Evolutionary conservation across 257 asterid species (phyloP).

Genomic region (Salvia miltiorrhiza): DNA sequence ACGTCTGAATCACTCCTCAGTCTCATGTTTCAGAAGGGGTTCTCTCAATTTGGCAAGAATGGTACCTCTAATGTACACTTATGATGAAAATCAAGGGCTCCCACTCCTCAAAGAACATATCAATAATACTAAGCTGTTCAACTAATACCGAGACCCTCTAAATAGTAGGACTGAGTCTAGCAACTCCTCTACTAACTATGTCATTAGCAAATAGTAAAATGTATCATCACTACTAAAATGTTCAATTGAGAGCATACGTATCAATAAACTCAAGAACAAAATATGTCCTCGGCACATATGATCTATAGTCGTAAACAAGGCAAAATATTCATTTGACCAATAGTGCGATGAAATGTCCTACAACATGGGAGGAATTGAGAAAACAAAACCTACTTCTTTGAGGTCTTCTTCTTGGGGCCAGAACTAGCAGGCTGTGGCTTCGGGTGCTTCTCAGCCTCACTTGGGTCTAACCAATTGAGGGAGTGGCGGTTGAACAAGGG

Average conservation of each 20-base stretch:
- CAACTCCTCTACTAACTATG: not conserved
- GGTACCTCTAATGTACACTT: constrained; percentile 31
- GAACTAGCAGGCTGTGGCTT: constrained; percentile 46
- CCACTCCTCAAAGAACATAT: constrained; percentile 17
- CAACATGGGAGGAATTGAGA: not conserved
- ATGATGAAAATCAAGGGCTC: constrained; percentile 19
- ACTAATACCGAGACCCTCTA: not conserved
- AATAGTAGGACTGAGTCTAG: not conserved
- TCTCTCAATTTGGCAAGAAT: constrained; percentile 27
- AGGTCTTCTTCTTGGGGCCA: constrained; percentile 46
- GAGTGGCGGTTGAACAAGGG: constrained; percentile 61
- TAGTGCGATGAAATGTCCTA: not conserved
- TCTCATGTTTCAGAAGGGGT: constrained; percentile 1
- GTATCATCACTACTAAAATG: not conserved
- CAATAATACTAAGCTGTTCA: not conserved
- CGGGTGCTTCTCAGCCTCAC: constrained; percentile 62
- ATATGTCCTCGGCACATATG: not conserved
- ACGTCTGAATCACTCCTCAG: not conserved
- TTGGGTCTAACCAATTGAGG: constrained; percentile 69
- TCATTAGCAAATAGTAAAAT: not conserved
- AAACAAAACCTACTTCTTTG: constrained; percentile 47
- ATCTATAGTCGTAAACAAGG: not conserved
- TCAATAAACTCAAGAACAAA: not conserved
- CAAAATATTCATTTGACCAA: not conserved
- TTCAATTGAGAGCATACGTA: not conserved